These are phyloP conservation scores for Eurotiales sp. DNA, from an alignment of 2,329 filamentous ascomycete species.

Conservation along the genomic window DNA sequence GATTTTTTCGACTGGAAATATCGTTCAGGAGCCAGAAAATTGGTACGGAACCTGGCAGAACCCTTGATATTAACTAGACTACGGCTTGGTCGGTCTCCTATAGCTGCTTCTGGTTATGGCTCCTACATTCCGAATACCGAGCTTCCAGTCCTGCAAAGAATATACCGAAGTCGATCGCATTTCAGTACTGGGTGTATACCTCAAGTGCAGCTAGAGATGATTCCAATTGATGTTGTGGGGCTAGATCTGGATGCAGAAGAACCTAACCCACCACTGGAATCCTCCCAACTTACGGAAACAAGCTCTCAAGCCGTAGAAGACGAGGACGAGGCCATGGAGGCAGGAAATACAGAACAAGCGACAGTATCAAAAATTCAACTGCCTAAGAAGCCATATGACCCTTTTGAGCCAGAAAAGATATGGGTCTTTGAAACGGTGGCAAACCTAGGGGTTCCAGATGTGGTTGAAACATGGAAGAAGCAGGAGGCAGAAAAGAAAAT, in stretches of 20 bases:
- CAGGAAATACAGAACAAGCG: constrained; percentile 20
- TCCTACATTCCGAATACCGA: constrained; percentile 40
- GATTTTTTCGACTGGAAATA: constrained; percentile 86
- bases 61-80: constrained; percentile 66
- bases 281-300: constrained; percentile 19
- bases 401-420: constrained; percentile 59
- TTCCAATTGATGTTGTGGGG: constrained; percentile 71
- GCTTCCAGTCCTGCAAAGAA: constrained; percentile 59
- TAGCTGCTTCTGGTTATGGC: constrained; percentile 24
- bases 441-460: constrained; percentile 61
- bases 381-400: constrained; percentile 52
- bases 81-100: constrained; percentile 33
- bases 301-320: constrained; percentile 29
- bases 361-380: constrained; percentile 16
- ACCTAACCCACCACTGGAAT: constrained; percentile 52
- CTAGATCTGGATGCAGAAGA: constrained; percentile 72
- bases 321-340: constrained; percentile 24
- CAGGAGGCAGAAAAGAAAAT: constrained; percentile 30
- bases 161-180: constrained; percentile 67
- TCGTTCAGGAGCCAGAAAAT: constrained; percentile 74
- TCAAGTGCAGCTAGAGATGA: constrained; percentile 75
- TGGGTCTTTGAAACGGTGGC: constrained; percentile 68
- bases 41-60: constrained; percentile 75
- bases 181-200: constrained; percentile 68
- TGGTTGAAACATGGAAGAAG: constrained; percentile 62